Evolutionary conservation across 441 rosid species (phyloP), one percentile per base, ranked within the genome.

Genomic region (Adansonia rubrostipa): DNA sequence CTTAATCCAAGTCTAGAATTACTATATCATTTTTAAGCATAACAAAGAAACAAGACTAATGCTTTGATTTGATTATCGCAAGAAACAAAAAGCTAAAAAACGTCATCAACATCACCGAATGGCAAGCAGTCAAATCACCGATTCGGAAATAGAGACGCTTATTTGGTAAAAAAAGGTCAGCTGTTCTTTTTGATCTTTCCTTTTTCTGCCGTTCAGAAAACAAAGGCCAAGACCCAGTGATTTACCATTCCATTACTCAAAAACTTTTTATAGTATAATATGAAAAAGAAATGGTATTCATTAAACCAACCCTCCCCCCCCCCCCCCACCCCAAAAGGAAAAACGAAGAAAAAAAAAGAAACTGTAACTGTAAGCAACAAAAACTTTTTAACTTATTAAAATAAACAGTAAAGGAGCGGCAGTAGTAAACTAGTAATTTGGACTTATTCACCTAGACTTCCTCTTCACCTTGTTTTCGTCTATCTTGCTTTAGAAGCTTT

Each of bases 111-210:
- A 66, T 50, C 58, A 50, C 60, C 1, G 44, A 50, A 74, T 71
- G 82, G 80, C 13, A 83, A 50, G 11, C 54, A 13, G 54, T 50
- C 40, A 36, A 36, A 73, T 75, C 75, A 66, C 82, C 53, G 58
- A 75, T n/a, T 9, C 50, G 9, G 4, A 33, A 64, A 14, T 36
- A 36, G 22, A 51, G 14, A 51, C 13, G 15, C 62, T 57, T 36
- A 72, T 71, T 79, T 67, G n/a, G 54, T 11, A 58, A 74, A 73
- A 80, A 58, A 74, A 71, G 69, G 54, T 84, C 83, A 86, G 89
- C 84, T 81, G 92, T 86, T 76, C 80, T 86, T 85, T 86, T 89
- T 87, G 80, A 65, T 81, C 15, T 66, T 44, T 44, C 51, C 3
- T n/a, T 64, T 62, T 63, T 61, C 10, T 3, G 19, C 5, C 17